Percentiles rank a stretch among this genome's conserved stretches.
These are phyloP conservation scores for Melanopsichium pennsylvanicum DNA, from an alignment of 1,284 basidiomycete genomes.

Conservation along the genomic window DNA sequence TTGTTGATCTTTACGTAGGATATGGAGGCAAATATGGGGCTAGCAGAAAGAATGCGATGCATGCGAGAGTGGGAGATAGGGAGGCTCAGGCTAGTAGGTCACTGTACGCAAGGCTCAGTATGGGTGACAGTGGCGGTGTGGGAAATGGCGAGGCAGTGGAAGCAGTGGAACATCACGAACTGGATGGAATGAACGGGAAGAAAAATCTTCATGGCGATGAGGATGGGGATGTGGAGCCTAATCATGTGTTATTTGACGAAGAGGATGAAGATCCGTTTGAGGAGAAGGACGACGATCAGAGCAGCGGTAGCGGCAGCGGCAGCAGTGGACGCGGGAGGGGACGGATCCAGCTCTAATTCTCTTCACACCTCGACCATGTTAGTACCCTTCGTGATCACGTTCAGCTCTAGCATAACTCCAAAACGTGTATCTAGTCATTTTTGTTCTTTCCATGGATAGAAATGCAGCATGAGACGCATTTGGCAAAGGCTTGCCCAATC, in stretches of 20 bases:
- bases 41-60: slow-evolving; percentile 16
- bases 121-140: slow-evolving; percentile 3
- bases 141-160: not conserved
- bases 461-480: too few relatives aligned
- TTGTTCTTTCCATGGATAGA: too few relatives aligned
- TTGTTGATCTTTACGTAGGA: slow-evolving; percentile 59
- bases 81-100: slow-evolving; percentile 21
- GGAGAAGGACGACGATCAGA: slow-evolving; percentile 33
- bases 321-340: slow-evolving; percentile 7
- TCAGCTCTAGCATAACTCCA: too few relatives aligned
- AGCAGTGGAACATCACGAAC: slow-evolving; percentile 27
- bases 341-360: slow-evolving; percentile 16
- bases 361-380: not conserved
- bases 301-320: slow-evolving; percentile 19
- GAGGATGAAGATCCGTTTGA: slow-evolving; percentile 52
- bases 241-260: slow-evolving; percentile 50
- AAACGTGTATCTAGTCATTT: too few relatives aligned
- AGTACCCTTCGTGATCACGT: not conserved
- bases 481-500: too few relatives aligned
- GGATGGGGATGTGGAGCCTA: slow-evolving; percentile 12
- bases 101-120: slow-evolving; percentile 35
- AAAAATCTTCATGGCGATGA: not conserved
- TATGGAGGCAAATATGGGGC: slow-evolving; percentile 56
- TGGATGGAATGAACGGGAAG: slow-evolving; percentile 18
- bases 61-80: slow-evolving; percentile 19